phyloP scores from a whole-genome alignment of 2,329 filamentous ascomycete species.

The Sclerotinia trifoliorum region DNA sequence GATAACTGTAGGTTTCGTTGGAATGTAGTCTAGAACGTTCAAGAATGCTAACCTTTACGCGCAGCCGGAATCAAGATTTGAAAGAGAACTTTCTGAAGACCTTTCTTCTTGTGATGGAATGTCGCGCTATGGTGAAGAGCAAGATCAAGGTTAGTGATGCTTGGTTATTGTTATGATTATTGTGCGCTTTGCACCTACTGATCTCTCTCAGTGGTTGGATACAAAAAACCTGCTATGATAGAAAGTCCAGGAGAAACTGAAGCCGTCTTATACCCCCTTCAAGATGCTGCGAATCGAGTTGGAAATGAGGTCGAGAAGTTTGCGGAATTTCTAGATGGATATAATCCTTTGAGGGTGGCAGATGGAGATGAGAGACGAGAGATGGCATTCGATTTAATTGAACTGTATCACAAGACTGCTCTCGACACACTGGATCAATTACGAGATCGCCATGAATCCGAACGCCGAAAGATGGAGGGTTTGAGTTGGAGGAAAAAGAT shows the following conservation, averaged over 20 bases:
- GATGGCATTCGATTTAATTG: conserved; percentile 66
- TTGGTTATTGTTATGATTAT: background rate
- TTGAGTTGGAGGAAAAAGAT: conserved; percentile 41
- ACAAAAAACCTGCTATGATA: conserved; percentile 31
- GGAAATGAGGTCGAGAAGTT: conserved; percentile 85
- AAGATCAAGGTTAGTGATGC: conserved; percentile 33
- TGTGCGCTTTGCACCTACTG: background rate
- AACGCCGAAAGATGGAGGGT: conserved; percentile 36
- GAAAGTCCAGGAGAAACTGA: conserved; percentile 45
- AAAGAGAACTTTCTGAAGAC: conserved; percentile 38
- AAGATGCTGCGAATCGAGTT: conserved; percentile 64
- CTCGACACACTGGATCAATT: conserved; percentile 47
- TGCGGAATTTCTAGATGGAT: conserved; percentile 77
- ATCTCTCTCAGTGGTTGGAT: conserved; percentile 21
- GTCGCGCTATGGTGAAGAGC: conserved; percentile 36
- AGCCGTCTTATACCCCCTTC: conserved; percentile 56
- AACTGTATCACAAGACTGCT: conserved; percentile 61
- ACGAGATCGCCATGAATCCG: conserved; percentile 43
- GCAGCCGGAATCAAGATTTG: conserved; percentile 34
- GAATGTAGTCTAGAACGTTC: background rate
- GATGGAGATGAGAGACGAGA: conserved; percentile 56
- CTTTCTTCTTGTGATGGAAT: conserved; percentile 38
- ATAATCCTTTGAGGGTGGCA: conserved; percentile 54
- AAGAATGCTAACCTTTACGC: conserved; percentile 10
- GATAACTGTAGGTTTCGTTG: conserved; percentile 31